Conservation (phyloP, 208 protist species). For the Trichomonas gallinae region DNA sequence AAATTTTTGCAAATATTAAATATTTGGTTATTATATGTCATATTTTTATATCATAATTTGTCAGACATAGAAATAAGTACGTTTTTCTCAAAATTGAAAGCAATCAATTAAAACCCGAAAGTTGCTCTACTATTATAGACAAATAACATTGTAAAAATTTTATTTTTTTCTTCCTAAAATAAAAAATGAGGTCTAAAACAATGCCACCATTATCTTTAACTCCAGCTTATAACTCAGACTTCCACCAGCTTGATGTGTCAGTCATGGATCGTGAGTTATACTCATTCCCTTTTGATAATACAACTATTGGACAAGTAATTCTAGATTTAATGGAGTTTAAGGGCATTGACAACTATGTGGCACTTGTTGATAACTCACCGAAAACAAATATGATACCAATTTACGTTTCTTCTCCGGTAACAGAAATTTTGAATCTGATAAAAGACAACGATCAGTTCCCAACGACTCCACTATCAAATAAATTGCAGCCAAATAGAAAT, state of each 20-base stretch:
- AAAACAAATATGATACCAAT: not conserved
- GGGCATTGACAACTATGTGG: not conserved
- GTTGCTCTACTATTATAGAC: too few relatives aligned
- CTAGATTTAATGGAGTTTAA: not conserved
- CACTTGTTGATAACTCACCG: not conserved
- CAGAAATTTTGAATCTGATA: not conserved
- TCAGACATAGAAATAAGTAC: too few relatives aligned
- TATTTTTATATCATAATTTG: too few relatives aligned
- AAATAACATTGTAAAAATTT: too few relatives aligned
- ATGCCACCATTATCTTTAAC: not conserved
- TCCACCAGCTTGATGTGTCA: not conserved
- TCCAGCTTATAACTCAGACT: not conserved
- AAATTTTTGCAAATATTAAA: too few relatives aligned
- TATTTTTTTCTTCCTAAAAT: too few relatives aligned
- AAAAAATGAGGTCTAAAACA: not conserved
- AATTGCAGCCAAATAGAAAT: not conserved
- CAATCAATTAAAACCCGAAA: too few relatives aligned
- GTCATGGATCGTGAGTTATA: not conserved
- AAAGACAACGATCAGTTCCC: not conserved
- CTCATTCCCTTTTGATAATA: not conserved
- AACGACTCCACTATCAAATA: not conserved
- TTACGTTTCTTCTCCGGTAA: not conserved
- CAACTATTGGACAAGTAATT: not conserved
- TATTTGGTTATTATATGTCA: too few relatives aligned
- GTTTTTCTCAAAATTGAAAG: too few relatives aligned